Evolutionary conservation across 1,139 yeast species (phyloP).

Genomic region (Hyphopichia buzzinii): DNA sequence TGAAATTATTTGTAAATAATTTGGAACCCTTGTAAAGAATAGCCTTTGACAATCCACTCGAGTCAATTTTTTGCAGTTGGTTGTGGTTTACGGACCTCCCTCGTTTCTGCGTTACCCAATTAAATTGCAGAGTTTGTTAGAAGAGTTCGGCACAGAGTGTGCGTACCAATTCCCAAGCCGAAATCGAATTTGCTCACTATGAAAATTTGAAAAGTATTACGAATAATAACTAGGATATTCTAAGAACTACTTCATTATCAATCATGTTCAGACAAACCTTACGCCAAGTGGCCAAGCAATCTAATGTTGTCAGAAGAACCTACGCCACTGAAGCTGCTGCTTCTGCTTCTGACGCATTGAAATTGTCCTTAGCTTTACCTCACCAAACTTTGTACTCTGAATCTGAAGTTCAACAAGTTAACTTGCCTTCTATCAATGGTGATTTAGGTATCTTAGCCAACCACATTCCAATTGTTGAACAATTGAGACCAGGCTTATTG

Average conservation of each 20-base stretch:
- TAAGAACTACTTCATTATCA: conserved; percentile 14
- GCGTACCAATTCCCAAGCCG: not conserved
- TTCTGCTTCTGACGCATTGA: conserved; percentile 71
- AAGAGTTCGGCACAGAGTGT: not conserved
- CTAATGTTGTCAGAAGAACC: conserved; percentile 59
- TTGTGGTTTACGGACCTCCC: too few relatives aligned
- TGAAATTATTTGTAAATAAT: too few relatives aligned
- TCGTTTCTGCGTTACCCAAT: too few relatives aligned
- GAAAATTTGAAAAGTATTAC: not conserved
- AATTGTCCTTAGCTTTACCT: conserved; percentile 88
- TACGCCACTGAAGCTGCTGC: conserved; percentile 87
- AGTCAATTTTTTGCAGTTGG: too few relatives aligned
- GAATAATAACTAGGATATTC: too few relatives aligned
- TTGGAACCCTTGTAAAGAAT: too few relatives aligned
- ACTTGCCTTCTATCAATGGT: conserved; percentile 94
- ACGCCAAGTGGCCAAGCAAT: conserved; percentile 66
- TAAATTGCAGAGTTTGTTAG: not conserved
- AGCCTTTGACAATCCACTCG: too few relatives aligned
- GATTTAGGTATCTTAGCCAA: conserved; percentile 96
- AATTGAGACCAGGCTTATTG: conserved; percentile 93
- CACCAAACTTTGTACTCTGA: conserved; percentile 63
- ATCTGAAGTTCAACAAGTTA: conserved; percentile 76
- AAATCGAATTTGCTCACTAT: not conserved
- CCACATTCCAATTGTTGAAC: conserved; percentile 98
- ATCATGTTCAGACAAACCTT: conserved; percentile 67